phyloP scores from a whole-genome alignment of 2,329 filamentous ascomycete genomes.

The Penicillium sp. region DNA sequence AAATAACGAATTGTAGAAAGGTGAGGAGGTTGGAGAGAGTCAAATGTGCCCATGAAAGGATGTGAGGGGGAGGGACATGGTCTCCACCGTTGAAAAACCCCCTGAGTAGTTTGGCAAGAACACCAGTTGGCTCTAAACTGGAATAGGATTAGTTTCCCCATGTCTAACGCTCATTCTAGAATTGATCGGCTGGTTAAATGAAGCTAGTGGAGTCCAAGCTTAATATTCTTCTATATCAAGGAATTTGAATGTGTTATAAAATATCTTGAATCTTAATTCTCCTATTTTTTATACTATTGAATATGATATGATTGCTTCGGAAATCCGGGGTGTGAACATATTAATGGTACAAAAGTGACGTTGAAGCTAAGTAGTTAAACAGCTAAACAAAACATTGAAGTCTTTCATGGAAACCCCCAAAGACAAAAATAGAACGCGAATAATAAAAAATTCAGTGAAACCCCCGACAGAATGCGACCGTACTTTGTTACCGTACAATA shows the following conservation, averaged over 20 bases:
- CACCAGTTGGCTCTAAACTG: not conserved
- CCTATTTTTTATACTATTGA: not conserved
- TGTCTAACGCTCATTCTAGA: not conserved
- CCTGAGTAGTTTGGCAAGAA: not conserved
- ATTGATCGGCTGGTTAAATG: not conserved
- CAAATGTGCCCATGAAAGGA: not conserved
- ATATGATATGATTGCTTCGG: no score
- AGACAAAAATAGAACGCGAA: not conserved
- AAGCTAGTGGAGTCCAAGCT: slow-evolving; percentile 5
- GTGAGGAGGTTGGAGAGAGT: not conserved
- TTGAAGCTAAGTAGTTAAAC: not conserved
- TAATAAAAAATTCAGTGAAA: not conserved
- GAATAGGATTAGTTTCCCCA: not conserved
- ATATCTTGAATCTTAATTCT: not conserved
- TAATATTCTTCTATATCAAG: not conserved
- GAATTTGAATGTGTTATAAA: not conserved
- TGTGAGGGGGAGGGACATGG: slow-evolving; percentile 4
- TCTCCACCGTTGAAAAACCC: slow-evolving; percentile 2
- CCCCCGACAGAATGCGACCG: not conserved
- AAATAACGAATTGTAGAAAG: not conserved
- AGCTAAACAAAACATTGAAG: not conserved
- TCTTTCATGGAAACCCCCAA: not conserved
- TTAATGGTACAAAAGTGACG: not conserved
- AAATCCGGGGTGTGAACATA: not conserved
- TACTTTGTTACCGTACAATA: not conserved